Base-by-base conservation (phyloP, 805 yeast genomes). In the Candida cerambycidarum region DNA sequence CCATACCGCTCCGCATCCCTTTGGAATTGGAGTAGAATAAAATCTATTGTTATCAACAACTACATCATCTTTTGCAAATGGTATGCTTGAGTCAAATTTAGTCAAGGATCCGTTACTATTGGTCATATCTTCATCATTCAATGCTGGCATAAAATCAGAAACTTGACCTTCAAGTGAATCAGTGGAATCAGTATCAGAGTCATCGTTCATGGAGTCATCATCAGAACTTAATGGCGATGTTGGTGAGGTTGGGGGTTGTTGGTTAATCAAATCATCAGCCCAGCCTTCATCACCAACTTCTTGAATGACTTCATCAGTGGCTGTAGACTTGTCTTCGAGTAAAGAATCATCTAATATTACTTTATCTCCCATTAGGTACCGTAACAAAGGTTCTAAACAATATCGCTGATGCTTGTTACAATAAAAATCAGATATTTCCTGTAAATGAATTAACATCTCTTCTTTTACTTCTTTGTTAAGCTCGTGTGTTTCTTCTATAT, bases 1-100 rank as follows among this genome's bases (percentile, higher is more conserved):
- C 96, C 97, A 90, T 1, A 79, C 69, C 0, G 96, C 97, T 8
- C 97, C 97, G 67, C 96, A 90, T 8, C 89, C 93, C 56, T 87
- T 89, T 0, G 97, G 97, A 11, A 90, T 75, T 0, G 97, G 97
- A 0, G 96, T 87, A 31, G 88, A 82, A 56, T 88, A 95, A 54
- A 81, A 76, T 3, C 36, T 18, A n/a, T 16, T 19, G 23, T 23
- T 39, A 30, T 38, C 32, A 2, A 37, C 38, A 3, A 29, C 32
- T 11, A 35, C 25, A 10, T 23, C 36, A 10, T 41, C 33, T 15
- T 53, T 51, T 16, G 13, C 31, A 14, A 16, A 16, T 4, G 27
- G 21, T 6, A n/a, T 4, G 15, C 12, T 18, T 3, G 25, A 18
- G 10, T 34, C 38, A 34, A 18, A 34, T 23, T 34, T 34, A 10